phyloP scores from a whole-genome alignment of 257 asterid species.

The Linaria vulgaris region DNA sequence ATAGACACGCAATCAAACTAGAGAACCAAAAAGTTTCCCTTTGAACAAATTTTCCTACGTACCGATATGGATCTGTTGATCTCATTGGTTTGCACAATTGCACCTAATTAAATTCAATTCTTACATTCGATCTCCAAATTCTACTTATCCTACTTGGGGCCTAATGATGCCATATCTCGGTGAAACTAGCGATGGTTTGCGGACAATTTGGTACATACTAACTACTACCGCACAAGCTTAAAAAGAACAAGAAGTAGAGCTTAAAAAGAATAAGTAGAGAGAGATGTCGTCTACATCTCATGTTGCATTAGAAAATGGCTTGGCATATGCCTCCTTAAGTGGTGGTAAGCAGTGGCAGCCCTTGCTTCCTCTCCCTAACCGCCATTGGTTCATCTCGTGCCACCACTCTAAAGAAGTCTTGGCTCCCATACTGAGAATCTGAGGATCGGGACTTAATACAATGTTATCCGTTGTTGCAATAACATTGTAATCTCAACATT shows the following conservation, averaged over 20 bases:
- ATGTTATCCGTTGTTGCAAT: too few species aligned
- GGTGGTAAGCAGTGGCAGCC: constrained; percentile 71
- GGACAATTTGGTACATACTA: not conserved
- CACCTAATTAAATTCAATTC: constrained; percentile 16
- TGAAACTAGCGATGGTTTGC: not conserved
- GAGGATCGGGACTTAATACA: too few species aligned
- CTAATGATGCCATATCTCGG: not conserved
- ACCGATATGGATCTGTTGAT: constrained; percentile 24
- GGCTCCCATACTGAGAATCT: too few species aligned
- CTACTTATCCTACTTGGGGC: constrained; percentile 67
- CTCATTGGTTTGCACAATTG: constrained; percentile 38
- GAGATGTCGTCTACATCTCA: constrained; percentile 96
- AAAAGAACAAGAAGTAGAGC: not conserved
- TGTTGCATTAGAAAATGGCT: constrained; percentile 69
- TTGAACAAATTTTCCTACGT: constrained; percentile 19
- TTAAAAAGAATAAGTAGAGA: constrained; percentile 38
- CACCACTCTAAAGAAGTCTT: constrained; percentile 66
- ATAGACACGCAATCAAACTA: too few species aligned
- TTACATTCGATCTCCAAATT: constrained; percentile 24
- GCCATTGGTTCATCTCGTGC: constrained; percentile 46
- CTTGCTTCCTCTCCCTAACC: constrained; percentile 48
- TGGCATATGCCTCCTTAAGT: constrained; percentile 69
- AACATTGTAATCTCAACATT: too few species aligned
- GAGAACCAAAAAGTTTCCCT: constrained; percentile 28
- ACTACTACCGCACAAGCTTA: too few species aligned